Evolutionary conservation across 2,329 filamentous ascomycete species (phyloP).

Genomic region (Magnaporthiopsis rhizophila): DNA sequence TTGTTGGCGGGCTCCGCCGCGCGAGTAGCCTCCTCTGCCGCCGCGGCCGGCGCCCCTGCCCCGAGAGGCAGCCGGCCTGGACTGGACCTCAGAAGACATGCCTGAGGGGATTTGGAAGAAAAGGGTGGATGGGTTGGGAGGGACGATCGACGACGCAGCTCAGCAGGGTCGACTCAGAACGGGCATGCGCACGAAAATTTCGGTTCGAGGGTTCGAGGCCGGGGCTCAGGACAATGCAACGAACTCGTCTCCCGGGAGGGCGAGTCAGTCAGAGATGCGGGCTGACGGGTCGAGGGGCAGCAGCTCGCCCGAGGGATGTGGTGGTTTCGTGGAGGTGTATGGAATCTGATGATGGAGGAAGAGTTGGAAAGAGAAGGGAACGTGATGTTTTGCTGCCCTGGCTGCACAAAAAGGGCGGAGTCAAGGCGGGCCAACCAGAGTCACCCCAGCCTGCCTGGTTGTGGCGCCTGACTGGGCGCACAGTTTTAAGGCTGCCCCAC

Average conservation of each 20-base stretch:
- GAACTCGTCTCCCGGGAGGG: no score
- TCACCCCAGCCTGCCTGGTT: not conserved
- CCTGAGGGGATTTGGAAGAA: slow-evolving; percentile 20
- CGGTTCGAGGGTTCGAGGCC: slow-evolving; percentile 2
- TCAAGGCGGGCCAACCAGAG: slow-evolving; percentile 1
- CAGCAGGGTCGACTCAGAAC: slow-evolving; percentile 3
- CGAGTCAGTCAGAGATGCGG: no score
- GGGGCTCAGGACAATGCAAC: not conserved
- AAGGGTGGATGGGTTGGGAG: slow-evolving; percentile 3
- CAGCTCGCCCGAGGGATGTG: slow-evolving; percentile 5
- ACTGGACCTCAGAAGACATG: slow-evolving; percentile 97
- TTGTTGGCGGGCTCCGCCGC: slow-evolving; percentile 61
- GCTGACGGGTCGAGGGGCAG: not conserved
- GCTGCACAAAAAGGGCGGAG: not conserved
- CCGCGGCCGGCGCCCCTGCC: slow-evolving; percentile 87
- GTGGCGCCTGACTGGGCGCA: slow-evolving; percentile 1
- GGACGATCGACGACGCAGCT: slow-evolving; percentile 5
- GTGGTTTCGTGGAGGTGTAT: slow-evolving; percentile 1
- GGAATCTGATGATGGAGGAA: slow-evolving; percentile 6
- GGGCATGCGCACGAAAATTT: slow-evolving; percentile 6
- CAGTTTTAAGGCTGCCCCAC: slow-evolving; percentile 2
- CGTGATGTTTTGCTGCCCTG: slow-evolving; percentile 4
- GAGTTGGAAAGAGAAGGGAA: slow-evolving; percentile 4
- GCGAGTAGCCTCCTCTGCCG: slow-evolving; percentile 67
- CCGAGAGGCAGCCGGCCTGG: slow-evolving; percentile 73